A percentile compares a stretch with the other conserved stretches of the same genome.
Evolutionary conservation across 1,284 basidiomycete genomes (phyloP).

Genomic region (Cystobasidium pallidum): DNA sequence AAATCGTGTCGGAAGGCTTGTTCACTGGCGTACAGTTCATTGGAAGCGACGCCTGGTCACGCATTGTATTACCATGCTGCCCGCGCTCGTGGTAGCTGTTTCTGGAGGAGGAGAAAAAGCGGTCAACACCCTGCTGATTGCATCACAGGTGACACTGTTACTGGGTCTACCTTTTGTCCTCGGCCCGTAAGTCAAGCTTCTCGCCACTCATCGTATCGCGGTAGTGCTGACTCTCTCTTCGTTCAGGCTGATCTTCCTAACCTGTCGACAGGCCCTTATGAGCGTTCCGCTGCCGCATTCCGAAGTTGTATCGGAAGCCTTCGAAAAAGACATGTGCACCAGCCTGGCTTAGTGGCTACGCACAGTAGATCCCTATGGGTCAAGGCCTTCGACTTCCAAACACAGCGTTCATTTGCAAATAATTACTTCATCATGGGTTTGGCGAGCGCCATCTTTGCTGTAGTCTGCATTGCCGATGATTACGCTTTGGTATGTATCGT

Average conservation of each 20-base stretch:
- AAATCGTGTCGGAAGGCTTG: constrained; percentile 93
- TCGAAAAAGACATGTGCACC: not conserved
- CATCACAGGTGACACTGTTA: constrained; percentile 76
- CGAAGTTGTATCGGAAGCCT: too few relatives aligned
- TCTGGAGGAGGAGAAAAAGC: constrained; percentile 74
- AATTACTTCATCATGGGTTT: constrained; percentile 44
- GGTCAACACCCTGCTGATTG: constrained; percentile 79
- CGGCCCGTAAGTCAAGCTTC: constrained; percentile 64
- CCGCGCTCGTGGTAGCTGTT: constrained; percentile 77
- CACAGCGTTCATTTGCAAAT: constrained; percentile 49
- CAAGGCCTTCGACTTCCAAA: not conserved
- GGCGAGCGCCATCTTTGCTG: constrained; percentile 33
- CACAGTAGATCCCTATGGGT: too few relatives aligned
- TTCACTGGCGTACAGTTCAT: constrained; percentile 68
- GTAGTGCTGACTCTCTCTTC: too few relatives aligned
- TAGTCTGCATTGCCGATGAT: constrained; percentile 41
- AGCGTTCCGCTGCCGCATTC: constrained; percentile 25
- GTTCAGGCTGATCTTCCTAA: constrained; percentile 52
- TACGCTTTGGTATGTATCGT: constrained; percentile 43
- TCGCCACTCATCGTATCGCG: too few relatives aligned
- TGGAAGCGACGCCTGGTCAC: constrained; percentile 76
- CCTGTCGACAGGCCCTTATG: constrained; percentile 49
- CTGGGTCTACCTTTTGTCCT: constrained; percentile 86
- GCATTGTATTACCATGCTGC: constrained; percentile 81
- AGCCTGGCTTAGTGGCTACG: too few relatives aligned